Evolutionary conservation across 2,329 filamentous ascomycete species (phyloP), one percentile per base, ranked within the genome.

Genomic region (Keithomyces neogunnii): DNA sequence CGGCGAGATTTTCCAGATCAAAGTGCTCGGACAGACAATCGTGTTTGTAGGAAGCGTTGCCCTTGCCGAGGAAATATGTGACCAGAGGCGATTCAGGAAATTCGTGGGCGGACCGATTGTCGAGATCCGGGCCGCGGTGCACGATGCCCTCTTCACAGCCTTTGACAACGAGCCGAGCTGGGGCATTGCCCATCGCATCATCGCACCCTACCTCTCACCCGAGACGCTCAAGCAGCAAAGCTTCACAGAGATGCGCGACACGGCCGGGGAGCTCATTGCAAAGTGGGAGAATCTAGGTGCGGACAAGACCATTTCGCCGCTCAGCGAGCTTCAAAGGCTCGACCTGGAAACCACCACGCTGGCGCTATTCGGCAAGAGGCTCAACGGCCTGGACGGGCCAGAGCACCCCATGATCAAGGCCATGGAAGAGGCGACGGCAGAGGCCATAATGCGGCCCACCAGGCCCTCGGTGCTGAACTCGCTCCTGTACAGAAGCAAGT

Each of bases 341-440:
- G 76, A 78, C 58, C 69, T 82, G 32, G 77, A 80, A 52, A 68
- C 72, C 3, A 74, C 70, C 2, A 73, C 76, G 3, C 62, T 73
- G 38, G 73, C 71, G 29, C 71, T 82, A 32, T 81, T 70, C 56
- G 74, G 78, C 49, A 73, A 76, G 60, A 72, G 70, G 52, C 62
- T 79, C 29, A 66, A 76, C 53, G 67, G 68, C 47, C 62, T 82
- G 43, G 60, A 63, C 0, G 76, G 76, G 0, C 65, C 69, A 1
- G 69, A 70, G 26, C 74, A 76, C 29, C 68, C 74, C 0, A 69
- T 79, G 64, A 57, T 83, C 51, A 62, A 71, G 46, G 77, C 70
- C 11, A 80, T 82, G 73, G 76, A 81, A 51, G 69, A 73, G 36
- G 66, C 76, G 7, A 82, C 78, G 0, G 70, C 71, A 0, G 80